These are phyloP conservation scores for Striga asiatica DNA, from an alignment of 257 asterid species.

Conservation along the genomic window DNA sequence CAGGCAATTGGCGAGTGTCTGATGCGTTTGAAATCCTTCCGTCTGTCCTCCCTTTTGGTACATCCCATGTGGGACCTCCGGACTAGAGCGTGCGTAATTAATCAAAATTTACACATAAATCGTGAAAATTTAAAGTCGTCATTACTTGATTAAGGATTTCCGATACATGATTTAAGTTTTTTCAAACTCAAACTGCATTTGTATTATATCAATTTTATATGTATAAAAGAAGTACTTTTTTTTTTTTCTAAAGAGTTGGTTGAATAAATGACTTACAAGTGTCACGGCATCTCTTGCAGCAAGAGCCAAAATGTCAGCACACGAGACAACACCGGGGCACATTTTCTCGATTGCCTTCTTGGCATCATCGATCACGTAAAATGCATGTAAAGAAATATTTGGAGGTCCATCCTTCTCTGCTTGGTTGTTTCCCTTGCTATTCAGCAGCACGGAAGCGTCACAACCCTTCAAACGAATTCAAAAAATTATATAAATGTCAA, in stretches of 20 bases:
- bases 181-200: too few relatives aligned
- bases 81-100: slow-evolving; percentile 35
- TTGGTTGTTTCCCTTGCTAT: slow-evolving; percentile 27
- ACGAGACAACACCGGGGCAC: slow-evolving; percentile 74
- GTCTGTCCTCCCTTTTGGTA: slow-evolving; percentile 75
- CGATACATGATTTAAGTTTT: too few relatives aligned
- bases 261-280: slow-evolving; percentile 57
- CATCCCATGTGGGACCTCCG: slow-evolving; percentile 78
- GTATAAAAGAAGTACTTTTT: too few relatives aligned
- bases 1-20: slow-evolving; percentile 50
- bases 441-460: slow-evolving; percentile 65
- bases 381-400: slow-evolving; percentile 62
- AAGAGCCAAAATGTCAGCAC: slow-evolving; percentile 63
- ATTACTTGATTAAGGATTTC: too few relatives aligned
- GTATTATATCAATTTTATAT: too few relatives aligned
- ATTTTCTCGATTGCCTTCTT: slow-evolving; percentile 42
- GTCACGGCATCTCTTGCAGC: slow-evolving; percentile 62
- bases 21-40: slow-evolving; percentile 59
- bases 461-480: slow-evolving; percentile 44
- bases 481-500: not conserved
- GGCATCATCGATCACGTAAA: slow-evolving; percentile 51
- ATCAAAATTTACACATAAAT: too few relatives aligned
- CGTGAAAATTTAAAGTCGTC: too few relatives aligned
- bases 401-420: slow-evolving; percentile 78
- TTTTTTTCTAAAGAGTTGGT: too few relatives aligned